phyloP scores from a whole-genome alignment of 805 yeast genomes.

The Sugiyamaella qingdaonensis region DNA sequence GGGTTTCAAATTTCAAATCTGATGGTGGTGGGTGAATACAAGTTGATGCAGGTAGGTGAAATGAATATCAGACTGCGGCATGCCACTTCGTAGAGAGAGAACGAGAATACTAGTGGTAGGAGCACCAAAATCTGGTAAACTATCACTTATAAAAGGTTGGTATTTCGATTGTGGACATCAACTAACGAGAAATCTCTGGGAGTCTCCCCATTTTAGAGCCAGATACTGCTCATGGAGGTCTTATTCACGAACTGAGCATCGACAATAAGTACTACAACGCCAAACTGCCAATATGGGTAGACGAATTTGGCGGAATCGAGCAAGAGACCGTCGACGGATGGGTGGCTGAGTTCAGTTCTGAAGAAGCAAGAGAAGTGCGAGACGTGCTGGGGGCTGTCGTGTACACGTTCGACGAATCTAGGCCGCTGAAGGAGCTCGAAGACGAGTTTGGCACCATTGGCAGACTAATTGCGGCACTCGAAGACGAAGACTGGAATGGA shows the following conservation, averaged over 20 bases:
- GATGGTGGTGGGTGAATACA: too few species aligned
- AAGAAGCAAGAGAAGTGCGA: slow-evolving; percentile 36
- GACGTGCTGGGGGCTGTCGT: slow-evolving; percentile 36
- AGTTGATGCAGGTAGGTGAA: too few species aligned
- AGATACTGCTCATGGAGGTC: slow-evolving; percentile 28
- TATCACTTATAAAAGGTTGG: slow-evolving; percentile 29
- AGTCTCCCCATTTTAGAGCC: slow-evolving; percentile 18
- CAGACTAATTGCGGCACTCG: slow-evolving; percentile 20
- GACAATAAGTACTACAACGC: slow-evolving; percentile 34
- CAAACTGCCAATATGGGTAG: slow-evolving; percentile 33
- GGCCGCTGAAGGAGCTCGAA: slow-evolving; percentile 9
- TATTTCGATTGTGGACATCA: not conserved
- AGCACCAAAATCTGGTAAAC: slow-evolving; percentile 32
- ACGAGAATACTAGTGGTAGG: slow-evolving; percentile 34
- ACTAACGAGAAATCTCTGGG: slow-evolving; percentile 26
- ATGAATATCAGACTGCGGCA: not conserved
- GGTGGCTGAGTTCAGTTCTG: slow-evolving; percentile 30
- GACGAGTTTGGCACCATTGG: slow-evolving; percentile 16
- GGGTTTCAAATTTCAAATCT: too few species aligned
- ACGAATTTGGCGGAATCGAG: slow-evolving; percentile 33
- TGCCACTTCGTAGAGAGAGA: slow-evolving; percentile 6
- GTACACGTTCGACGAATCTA: slow-evolving; percentile 26
- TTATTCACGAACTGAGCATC: slow-evolving; percentile 24
- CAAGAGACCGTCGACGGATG: slow-evolving; percentile 23
- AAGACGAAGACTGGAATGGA: slow-evolving; percentile 28